These are phyloP conservation scores for Claviceps maximensis DNA, from an alignment of 2,329 filamentous ascomycete species.

Conservation along the genomic window DNA sequence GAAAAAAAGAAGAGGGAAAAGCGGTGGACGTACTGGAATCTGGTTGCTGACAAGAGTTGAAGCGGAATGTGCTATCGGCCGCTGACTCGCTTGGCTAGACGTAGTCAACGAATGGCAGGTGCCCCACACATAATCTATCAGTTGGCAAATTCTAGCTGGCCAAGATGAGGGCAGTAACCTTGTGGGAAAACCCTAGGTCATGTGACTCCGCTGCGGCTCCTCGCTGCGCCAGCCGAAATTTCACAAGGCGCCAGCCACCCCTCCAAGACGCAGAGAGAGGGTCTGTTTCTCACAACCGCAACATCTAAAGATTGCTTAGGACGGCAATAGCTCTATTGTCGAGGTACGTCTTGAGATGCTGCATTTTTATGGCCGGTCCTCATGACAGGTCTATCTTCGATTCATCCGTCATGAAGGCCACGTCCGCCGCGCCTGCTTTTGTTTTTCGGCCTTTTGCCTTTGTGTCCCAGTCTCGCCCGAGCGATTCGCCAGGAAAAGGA, in stretches of 20 bases:
- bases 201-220: conserved; percentile 10
- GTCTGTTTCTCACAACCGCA: conserved; percentile 21
- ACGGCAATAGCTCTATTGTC: conserved; percentile 48
- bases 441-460: conserved; percentile 6
- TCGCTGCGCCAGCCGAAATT: conserved; percentile 13
- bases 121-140: conserved; percentile 7
- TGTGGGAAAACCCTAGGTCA: conserved; percentile 15
- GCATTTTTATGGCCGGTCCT: conserved; percentile 17
- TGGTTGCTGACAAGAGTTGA: not conserved
- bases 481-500: not conserved
- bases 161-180: conserved; percentile 10
- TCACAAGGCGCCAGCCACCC: conserved; percentile 17
- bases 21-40: conserved; percentile 4
- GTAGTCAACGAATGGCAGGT: not conserved
- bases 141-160: conserved; percentile 3
- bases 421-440: not conserved
- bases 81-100: conserved; percentile 5
- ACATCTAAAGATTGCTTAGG: conserved; percentile 50
- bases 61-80: conserved; percentile 7
- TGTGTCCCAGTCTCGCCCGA: conserved; percentile 5
- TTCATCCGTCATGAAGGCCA: conserved; percentile 21
- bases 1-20: conserved; percentile 5
- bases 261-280: conserved; percentile 10
- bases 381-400: conserved; percentile 15
- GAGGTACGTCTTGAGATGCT: conserved; percentile 48